Conservation (phyloP, 805 yeast genomes). For the Saturnispora ahearnii region DNA sequence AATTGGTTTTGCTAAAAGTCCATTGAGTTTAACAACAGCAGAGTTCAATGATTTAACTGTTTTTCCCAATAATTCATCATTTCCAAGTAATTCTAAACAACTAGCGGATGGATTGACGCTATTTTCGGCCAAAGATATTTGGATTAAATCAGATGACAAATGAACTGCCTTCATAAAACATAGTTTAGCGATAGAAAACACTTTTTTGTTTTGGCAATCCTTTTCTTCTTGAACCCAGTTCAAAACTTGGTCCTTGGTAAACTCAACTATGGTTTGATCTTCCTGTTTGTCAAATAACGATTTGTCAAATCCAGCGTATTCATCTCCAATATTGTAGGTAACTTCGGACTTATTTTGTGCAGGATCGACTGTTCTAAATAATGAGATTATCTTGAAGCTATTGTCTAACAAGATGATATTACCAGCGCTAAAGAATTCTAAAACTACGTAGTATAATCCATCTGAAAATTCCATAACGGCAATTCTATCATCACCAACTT, state of each 20-base stretch:
- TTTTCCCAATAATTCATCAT: conserved; percentile 20
- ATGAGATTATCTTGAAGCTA: conserved; percentile 53
- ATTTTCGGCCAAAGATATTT: conserved; percentile 39
- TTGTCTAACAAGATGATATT: conserved; percentile 73
- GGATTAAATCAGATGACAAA: conserved; percentile 70
- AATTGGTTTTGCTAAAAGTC: conserved; percentile 28
- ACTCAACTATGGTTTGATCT: conserved; percentile 12
- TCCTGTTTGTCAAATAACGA: conserved; percentile 30
- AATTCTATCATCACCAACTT: conserved; percentile 75
- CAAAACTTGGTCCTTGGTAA: conserved; percentile 26
- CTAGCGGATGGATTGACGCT: conserved; percentile 35
- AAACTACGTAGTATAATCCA: conserved; percentile 64
- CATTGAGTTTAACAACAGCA: conserved; percentile 37
- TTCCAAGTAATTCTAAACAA: conserved; percentile 25
- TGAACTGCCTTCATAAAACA: conserved; percentile 61
- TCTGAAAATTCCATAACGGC: conserved; percentile 78
- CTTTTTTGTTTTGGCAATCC: conserved; percentile 34
- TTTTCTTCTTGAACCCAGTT: conserved; percentile 34
- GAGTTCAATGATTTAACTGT: conserved; percentile 36
- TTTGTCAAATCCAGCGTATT: conserved; percentile 52
- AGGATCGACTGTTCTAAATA: conserved; percentile 59
- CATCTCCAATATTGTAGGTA: conserved; percentile 67
- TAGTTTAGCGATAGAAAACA: conserved; percentile 58
- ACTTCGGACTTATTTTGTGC: conserved; percentile 48
- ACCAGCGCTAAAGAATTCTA: conserved; percentile 95